Evolutionary conservation across 2,329 filamentous ascomycete genomes (phyloP), one percentile per base, ranked within the genome.

Genomic region (Hymenoscyphus repandus): DNA sequence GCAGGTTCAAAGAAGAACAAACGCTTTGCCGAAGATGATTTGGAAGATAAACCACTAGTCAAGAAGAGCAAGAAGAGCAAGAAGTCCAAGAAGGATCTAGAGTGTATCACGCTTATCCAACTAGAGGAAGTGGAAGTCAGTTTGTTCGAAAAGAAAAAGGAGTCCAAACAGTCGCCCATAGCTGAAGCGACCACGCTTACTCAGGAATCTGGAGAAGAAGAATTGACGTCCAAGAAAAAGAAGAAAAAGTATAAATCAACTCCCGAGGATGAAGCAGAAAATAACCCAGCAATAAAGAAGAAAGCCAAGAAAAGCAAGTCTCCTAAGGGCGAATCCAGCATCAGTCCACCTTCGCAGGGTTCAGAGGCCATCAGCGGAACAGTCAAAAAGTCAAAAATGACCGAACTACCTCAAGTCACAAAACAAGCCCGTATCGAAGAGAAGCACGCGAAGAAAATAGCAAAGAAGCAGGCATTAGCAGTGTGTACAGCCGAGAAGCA

Each of bases 81-180:
- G 40, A 43, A 43, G 12, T 40, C n/a, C 5, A 6, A 6, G n/a
- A 17, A 6, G 5, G 38, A 11, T 4, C 5, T 12, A 22, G 38
- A 40, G 38, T 13, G 5, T 4, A 5, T 5, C 5, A 40, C 11
- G 5, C 10, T 12, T 6, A 17, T 5, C 10, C n/a, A 40, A 6
- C 2, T 3, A 5, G 5, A 12, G 15, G 27, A 33, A 17, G 38
- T 42, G 50, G 34, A 44, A n/a, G 13, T 6, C 20, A 31, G 18
- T n/a, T 20, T 17, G 11, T 30, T 22, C 2, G 52, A 57, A 38
- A 55, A 55, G 40, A 20, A 45, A 30, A 43, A 43, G 41, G 44
- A 31, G 27, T 27, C 18, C 18, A 31, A 31, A 6, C 7, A 5
- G 22, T 13, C 22, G 12, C 30, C 40, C 20, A n/a, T 3, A 13